Evolutionary conservation across 2,329 filamentous ascomycete species (phyloP), one percentile per base, ranked within the genome.

Genomic region (Alternaria conjuncta): DNA sequence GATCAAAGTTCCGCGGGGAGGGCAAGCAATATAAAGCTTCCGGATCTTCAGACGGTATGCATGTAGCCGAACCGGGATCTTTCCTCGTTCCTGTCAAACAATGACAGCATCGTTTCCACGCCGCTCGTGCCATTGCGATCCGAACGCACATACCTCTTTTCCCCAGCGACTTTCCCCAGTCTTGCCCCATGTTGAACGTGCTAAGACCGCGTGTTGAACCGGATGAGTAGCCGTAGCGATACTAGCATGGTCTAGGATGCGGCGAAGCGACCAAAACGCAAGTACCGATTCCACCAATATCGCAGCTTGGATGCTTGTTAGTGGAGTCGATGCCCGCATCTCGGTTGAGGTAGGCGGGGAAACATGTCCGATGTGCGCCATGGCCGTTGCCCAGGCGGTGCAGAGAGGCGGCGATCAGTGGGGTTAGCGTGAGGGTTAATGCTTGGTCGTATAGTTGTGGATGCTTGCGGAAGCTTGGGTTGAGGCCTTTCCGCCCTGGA

Each of bases 391-490:
- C 44, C 21, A 57, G 44, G 32, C 47, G 59, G 57, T 55, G 43
- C 28, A 53, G 28, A 60, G 9, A 32, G 23, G 26, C 7, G 60
- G 45, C 65, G 68, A 71, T 71, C 67, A 60, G 67, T 63, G 65
- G 65, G 66, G 67, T 57, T 64, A 59, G 65, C 50, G 65, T 57
- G 23, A 41, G 47, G 60, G 55, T 61, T 57, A 26, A 45, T 58
- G 60, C 60, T 62, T 62, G 55, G 60, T 47, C 21, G 59, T 20
- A 51, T 30, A 21, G 51, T 45, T 46, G 44, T 62, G 55, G 65
- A 61, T 53, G 62, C 64, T 66, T 66, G 68, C 46, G 46, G 60
- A 60, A 66, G 66, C 64, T 69, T 71, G 61, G 58, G 30, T 51
- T 26, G 25, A 53, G 3, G 20, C 57, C 50, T 50, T 43, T 44